Evolutionary conservation across 495 filamentous ascomycete species (phyloP), one percentile per base, ranked within the genome.

Genomic region (Annulohypoxylon stygium): DNA sequence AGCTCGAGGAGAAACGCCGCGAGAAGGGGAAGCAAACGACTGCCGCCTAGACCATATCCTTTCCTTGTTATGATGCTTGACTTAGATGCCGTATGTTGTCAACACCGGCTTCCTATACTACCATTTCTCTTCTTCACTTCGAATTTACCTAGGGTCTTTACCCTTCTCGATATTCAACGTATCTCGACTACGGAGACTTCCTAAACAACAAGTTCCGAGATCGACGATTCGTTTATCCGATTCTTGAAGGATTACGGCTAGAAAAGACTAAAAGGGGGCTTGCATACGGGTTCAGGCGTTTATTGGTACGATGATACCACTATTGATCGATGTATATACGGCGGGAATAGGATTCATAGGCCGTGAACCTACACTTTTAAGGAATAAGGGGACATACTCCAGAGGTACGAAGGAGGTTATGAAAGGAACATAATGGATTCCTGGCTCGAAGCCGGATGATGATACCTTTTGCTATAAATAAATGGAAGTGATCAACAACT

Each of bases 271-370:
- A 51, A 53, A 70, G 26, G 43, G 54, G 61, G 23, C 11, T 67
- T 67, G 60, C 70, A 73, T 73, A 37, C 55, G 53, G 65, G 54
- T 47, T 57, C 47, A 65, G 70, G 70, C 70, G 70, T 73, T 73
- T 47, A 51, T 37, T 61, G 65, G 65, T 73, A 69, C 36, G 45
- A 73, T 48, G 54, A 73, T 69, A 73, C 65, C 61, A 65, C 55
- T 61, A 14, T 61, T 65, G 53, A 57, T 64, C 12, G 59, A 62
- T 51, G 54, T 70, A 51, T 70, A 70, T 70, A 65, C 34, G n/a
- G 20, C 41, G 33, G 33, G 53, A 37, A 34, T 57, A 36, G 66
- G 48, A 47, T 62, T 41, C 36, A 23, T 7, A 62, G 14, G 57
- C 58, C 36, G 59, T 63, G 25, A 14, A 48, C 47, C 48, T 58